Base-by-base conservation (phyloP, 1,139 yeast genomes). In the Hanseniaspora gamundiae region DNA sequence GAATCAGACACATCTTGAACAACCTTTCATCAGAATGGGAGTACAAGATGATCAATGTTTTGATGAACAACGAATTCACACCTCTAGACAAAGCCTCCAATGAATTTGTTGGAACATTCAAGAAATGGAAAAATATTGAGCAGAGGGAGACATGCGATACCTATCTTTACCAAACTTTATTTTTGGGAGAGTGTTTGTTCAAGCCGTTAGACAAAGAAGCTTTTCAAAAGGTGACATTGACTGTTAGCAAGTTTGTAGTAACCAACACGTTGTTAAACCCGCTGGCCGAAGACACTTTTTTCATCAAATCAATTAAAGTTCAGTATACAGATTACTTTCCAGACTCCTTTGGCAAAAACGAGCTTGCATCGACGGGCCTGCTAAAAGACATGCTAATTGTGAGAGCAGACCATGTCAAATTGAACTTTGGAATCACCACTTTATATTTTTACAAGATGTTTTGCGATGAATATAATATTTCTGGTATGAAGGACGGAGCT, bases 1-100 rank as follows among this genome's bases (percentile, higher is more conserved):
- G 95, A 35, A 65, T 88, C 40, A 70, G 96, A 16, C 94, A 88
- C 57, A 73, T 87, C 30, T 60, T 80, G 39, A 69, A 74, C 7
- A 68, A 69, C 48, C 63, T 84, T n/a, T 91, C 94, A 0, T 46
- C 51, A 0, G 61, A 64, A 1, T 80, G 85, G 84, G 51, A 61
- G 11, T 50, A 48, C 1, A 48, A 53, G 0, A 48, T 42, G 33
- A 29, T 39, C 26, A 29, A 35, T 5, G 14, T 28, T 2, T 17
- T 41, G 3, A 20, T 16, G 2, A 28, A n/a, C 11, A 21, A 42
- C 16, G 22, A 44, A 10, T 44, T 41, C 21, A 44, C 47, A 3
- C 41, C 44, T 2, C 14, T 30, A 13, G 14, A 35, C 9, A 11
- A 33, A 13, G 44, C 44, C 4, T 38, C 42, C 21, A 13, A 28